These are phyloP conservation scores for Phalaenopsis equestris DNA, from an alignment of 106 monocot genomes.

Conservation along the genomic window DNA sequence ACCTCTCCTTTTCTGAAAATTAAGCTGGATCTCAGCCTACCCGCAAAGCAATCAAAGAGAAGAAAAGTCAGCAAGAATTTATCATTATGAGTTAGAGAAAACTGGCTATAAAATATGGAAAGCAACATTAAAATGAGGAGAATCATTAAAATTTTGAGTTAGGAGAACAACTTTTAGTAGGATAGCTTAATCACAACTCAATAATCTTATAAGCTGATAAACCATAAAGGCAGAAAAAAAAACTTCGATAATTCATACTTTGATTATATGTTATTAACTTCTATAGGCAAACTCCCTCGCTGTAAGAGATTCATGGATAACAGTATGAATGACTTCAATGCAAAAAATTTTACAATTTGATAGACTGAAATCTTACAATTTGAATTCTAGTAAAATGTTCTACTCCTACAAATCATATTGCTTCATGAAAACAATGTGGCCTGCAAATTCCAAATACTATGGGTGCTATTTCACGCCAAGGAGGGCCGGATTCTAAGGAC, in stretches of 20 bases:
- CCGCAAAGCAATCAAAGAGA: background rate
- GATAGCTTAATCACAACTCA: background rate
- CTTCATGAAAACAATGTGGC: background rate
- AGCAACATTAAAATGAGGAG: background rate
- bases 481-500: no score
- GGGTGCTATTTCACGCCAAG: no score
- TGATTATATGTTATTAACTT: background rate
- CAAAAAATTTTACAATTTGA: background rate
- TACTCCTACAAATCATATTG: background rate
- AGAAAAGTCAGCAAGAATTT: background rate
- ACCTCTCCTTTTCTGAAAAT: slow-evolving; percentile 94
- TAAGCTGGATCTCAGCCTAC: slow-evolving; percentile 93
- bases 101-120: background rate
- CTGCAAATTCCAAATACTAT: background rate
- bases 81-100: background rate
- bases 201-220: background rate
- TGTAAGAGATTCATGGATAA: background rate
- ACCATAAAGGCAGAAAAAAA: background rate
- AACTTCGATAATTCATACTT: background rate
- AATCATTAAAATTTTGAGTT: background rate
- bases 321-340: background rate
- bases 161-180: background rate
- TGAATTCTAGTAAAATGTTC: background rate
- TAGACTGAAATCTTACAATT: background rate
- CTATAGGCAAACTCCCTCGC: background rate